A percentile compares a stretch with the other conserved stretches of the same genome.
These are phyloP conservation scores for Phytophthora pseudosyringae DNA, from an alignment of 352 stramenopile species.

Conservation along the genomic window DNA sequence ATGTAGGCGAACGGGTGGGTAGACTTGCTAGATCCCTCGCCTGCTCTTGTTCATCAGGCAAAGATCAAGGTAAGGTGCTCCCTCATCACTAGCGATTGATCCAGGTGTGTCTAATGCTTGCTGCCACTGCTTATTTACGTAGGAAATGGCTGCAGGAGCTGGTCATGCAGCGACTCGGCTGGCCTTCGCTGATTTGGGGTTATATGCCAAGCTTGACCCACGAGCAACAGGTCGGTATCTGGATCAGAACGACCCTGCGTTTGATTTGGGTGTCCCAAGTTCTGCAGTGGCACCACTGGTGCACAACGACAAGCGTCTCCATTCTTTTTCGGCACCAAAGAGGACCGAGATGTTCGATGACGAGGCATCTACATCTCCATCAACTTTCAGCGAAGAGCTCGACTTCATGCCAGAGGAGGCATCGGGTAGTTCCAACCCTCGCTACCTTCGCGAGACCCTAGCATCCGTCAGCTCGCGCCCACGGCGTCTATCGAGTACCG, in stretches of 20 bases:
- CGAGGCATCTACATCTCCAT: constrained; percentile 42
- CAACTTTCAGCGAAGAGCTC: constrained; percentile 45
- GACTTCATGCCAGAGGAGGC: constrained; percentile 42
- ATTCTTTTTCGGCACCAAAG: constrained; percentile 58
- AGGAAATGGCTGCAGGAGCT: constrained; percentile 21
- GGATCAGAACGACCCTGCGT: constrained; percentile 18
- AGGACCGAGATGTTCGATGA: constrained; percentile 35
- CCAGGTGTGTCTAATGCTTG: constrained; percentile 3
- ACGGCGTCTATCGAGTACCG: constrained; percentile 24
- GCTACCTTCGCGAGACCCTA: constrained; percentile 61
- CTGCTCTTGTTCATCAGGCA: constrained; percentile 24
- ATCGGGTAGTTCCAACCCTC: constrained; percentile 34
- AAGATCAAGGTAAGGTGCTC: constrained; percentile 28
- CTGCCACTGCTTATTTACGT: neutral
- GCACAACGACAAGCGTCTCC: constrained; percentile 39
- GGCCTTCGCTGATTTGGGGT: constrained; percentile 28
- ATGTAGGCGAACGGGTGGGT: constrained; percentile 74
- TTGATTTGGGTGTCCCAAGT: constrained; percentile 14
- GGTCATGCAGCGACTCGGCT: constrained; percentile 21
- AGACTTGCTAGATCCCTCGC: constrained; percentile 52
- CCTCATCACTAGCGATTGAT: neutral
- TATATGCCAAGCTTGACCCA: constrained; percentile 20
- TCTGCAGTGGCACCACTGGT: constrained; percentile 12
- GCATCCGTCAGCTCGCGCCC: constrained; percentile 61
- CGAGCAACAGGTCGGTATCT: constrained; percentile 8